Conservation (phyloP, 176 grass and related monocot genomes). For the Alopecurus myosuroides region DNA sequence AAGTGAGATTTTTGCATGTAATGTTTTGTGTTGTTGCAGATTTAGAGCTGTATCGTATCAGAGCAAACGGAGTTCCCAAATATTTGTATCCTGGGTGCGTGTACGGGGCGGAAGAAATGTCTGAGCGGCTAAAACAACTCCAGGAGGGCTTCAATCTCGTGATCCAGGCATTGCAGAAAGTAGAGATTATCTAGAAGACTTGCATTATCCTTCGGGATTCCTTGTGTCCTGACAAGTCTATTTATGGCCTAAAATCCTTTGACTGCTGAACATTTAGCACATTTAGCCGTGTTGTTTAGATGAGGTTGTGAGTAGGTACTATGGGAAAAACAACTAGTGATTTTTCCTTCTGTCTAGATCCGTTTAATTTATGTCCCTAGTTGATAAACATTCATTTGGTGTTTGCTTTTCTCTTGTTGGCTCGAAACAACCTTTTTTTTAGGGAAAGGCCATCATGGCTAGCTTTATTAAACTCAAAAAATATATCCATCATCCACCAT, state of each 20-base stretch:
- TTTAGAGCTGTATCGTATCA: background rate
- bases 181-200: background rate
- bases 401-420: too few relatives aligned
- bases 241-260: background rate
- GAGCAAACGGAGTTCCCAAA: background rate
- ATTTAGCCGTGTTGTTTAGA: background rate
- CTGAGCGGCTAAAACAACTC: background rate
- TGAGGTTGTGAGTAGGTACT: background rate
- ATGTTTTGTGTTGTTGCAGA: background rate
- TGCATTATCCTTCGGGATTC: background rate
- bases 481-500: too few relatives aligned
- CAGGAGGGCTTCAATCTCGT: background rate
- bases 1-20: background rate
- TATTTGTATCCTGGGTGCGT: background rate
- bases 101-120: background rate
- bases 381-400: too few relatives aligned
- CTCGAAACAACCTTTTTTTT: too few relatives aligned
- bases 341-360: too few relatives aligned
- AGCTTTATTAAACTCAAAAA: too few relatives aligned
- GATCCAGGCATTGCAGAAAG: background rate
- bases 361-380: too few relatives aligned
- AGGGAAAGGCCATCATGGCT: too few relatives aligned
- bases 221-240: too few relatives aligned
- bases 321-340: too few relatives aligned
- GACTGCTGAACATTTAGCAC: too few relatives aligned